These are phyloP conservation scores for Calonectria crousiana DNA, from an alignment of 2,329 filamentous ascomycete genomes.

Conservation along the genomic window DNA sequence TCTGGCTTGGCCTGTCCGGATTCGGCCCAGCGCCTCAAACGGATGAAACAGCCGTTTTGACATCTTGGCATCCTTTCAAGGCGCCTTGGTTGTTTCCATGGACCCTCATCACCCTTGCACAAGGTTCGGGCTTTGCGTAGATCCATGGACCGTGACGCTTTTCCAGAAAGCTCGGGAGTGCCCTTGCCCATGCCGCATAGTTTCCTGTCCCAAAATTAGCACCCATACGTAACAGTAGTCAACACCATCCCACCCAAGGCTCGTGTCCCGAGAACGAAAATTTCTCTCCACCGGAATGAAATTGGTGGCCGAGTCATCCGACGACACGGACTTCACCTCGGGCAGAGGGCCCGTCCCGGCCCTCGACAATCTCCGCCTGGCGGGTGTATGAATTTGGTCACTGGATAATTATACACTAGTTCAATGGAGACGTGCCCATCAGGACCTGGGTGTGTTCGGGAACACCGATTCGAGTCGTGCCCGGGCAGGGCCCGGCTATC, in stretches of 20 bases:
- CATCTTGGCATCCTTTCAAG: not conserved
- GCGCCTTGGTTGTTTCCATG: not conserved
- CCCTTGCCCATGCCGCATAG: not conserved
- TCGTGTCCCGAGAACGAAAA: no score
- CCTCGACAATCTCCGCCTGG: not conserved
- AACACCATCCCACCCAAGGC: not conserved
- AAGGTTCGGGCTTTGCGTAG: constrained; percentile 3
- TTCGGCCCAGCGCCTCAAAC: not conserved
- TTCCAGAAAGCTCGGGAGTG: not conserved
- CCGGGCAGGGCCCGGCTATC: not conserved
- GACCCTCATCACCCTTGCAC: not conserved
- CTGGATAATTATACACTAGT: not conserved
- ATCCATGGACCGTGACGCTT: not conserved
- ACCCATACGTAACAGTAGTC: not conserved
- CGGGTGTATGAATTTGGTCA: not conserved
- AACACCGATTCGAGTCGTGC: not conserved
- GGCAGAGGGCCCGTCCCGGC: not conserved
- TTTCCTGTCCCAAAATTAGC: not conserved
- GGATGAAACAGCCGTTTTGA: not conserved
- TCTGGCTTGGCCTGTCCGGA: not conserved
- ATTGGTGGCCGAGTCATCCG: not conserved
- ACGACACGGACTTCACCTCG: not conserved
- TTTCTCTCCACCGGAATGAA: no score
- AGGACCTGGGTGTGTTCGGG: not conserved
- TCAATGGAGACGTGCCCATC: not conserved